These are phyloP conservation scores for Fusarium kyushuense DNA, from an alignment of 2,329 filamentous ascomycete species.

Conservation along the genomic window DNA sequence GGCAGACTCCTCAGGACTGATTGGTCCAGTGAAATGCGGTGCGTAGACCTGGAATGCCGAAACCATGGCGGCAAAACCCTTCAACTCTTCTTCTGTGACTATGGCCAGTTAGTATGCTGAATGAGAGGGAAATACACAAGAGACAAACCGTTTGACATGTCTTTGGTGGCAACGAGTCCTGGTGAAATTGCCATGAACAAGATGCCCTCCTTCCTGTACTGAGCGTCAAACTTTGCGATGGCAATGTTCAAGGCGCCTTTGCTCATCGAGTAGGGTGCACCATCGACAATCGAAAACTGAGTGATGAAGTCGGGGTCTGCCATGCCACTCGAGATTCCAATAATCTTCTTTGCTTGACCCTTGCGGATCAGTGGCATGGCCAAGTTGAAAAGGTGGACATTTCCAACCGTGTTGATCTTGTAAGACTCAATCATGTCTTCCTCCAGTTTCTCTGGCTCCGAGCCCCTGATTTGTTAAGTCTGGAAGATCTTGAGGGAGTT, in stretches of 20 bases:
- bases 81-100: slow-evolving; percentile 47
- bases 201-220: slow-evolving; percentile 63
- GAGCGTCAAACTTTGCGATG: slow-evolving; percentile 64
- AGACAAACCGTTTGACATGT: slow-evolving; percentile 44
- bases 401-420: slow-evolving; percentile 63
- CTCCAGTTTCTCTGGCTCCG: slow-evolving; percentile 25
- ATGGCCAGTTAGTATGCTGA: neutral
- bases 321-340: slow-evolving; percentile 61
- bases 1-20: slow-evolving; percentile 53
- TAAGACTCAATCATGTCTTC: slow-evolving; percentile 47
- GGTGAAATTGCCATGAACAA: slow-evolving; percentile 65
- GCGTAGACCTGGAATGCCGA: slow-evolving; percentile 53
- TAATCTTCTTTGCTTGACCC: slow-evolving; percentile 66
- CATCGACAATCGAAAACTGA: slow-evolving; percentile 51
- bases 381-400: slow-evolving; percentile 64
- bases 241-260: slow-evolving; percentile 66
- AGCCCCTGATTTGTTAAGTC: slow-evolving; percentile 4
- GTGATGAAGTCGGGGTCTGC: slow-evolving; percentile 61
- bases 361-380: slow-evolving; percentile 66
- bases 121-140: fast-evolving
- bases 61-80: slow-evolving; percentile 42
- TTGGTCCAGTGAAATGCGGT: slow-evolving; percentile 54
- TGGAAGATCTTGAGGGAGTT: fast-evolving
- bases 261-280: slow-evolving; percentile 59
- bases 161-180: slow-evolving; percentile 61